Conservation (phyloP, 2,329 filamentous ascomycete genomes). For the Drechslera avenae region DNA sequence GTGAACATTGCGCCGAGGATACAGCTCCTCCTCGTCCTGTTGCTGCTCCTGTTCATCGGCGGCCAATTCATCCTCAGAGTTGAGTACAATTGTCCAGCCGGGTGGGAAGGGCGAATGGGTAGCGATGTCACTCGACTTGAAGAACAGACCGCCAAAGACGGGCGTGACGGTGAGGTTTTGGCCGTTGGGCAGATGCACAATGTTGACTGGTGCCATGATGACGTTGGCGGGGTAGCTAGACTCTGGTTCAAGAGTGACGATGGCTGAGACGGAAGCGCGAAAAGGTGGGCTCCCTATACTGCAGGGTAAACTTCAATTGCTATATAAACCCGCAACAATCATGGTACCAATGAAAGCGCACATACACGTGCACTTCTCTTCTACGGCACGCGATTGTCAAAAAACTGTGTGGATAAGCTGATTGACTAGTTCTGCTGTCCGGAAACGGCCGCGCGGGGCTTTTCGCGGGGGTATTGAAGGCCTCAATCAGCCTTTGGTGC, state of each 20-base stretch:
- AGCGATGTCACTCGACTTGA: constrained; percentile 78
- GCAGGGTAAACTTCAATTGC: constrained; percentile 17
- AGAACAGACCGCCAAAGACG: constrained; percentile 89
- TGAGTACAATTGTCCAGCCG: constrained; percentile 88
- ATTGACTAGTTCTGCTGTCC: constrained; percentile 10
- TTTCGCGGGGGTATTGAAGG: constrained; percentile 10
- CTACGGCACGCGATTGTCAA: constrained; percentile 23
- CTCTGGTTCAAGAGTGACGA: constrained; percentile 3
- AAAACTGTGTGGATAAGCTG: constrained; percentile 21
- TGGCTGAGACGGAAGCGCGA: constrained; percentile 2
- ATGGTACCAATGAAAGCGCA: constrained; percentile 1
- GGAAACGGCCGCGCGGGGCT: constrained; percentile 21
- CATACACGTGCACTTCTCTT: constrained; percentile 1
- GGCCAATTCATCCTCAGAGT: constrained; percentile 62
- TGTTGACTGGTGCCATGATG: constrained; percentile 49
- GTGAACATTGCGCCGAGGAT: constrained; percentile 55
- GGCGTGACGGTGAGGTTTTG: constrained; percentile 80
- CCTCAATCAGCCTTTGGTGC: no score
- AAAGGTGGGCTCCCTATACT: constrained; percentile 1
- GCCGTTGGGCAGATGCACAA: constrained; percentile 82
- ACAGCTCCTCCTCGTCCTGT: constrained; percentile 38
- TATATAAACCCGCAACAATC: constrained; percentile 26
- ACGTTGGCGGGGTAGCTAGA: constrained; percentile 35
- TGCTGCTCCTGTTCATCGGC: constrained; percentile 35
- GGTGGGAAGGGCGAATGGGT: constrained; percentile 73